Conservation (phyloP, 495 filamentous ascomycete species). For the Penicillium cataractarum region DNA sequence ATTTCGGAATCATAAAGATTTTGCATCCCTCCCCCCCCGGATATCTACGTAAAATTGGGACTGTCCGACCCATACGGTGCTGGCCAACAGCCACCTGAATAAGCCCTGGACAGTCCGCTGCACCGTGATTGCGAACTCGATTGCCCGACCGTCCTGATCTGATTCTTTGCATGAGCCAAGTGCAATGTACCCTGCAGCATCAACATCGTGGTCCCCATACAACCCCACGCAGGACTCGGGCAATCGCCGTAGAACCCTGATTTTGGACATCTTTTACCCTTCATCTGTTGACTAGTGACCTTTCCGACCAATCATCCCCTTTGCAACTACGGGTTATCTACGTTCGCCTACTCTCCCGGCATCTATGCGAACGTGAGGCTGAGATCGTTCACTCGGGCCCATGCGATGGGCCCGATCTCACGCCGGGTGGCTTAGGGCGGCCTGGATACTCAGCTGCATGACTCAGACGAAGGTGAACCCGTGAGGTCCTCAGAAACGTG, state of each 20-base stretch:
- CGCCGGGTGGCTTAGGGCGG: background rate
- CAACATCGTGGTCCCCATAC: background rate
- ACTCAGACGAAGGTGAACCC: background rate
- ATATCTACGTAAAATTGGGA: background rate
- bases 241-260: background rate
- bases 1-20: constrained; percentile 42
- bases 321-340: background rate
- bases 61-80: background rate
- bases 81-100: background rate
- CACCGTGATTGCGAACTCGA: background rate
- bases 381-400: no score
- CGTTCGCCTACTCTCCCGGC: no score
- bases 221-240: background rate
- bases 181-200: background rate
- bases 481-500: background rate
- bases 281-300: background rate
- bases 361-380: background rate
- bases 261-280: background rate
- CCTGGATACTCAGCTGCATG: background rate
- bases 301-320: background rate
- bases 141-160: constrained; percentile 3
- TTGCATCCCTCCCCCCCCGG: constrained; percentile 18
- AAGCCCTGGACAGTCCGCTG: background rate
- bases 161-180: background rate
- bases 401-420: background rate